Evolutionary conservation across 1,284 basidiomycete species (phyloP).

Genomic region (Cutaneotrichosporon daszewskae): DNA sequence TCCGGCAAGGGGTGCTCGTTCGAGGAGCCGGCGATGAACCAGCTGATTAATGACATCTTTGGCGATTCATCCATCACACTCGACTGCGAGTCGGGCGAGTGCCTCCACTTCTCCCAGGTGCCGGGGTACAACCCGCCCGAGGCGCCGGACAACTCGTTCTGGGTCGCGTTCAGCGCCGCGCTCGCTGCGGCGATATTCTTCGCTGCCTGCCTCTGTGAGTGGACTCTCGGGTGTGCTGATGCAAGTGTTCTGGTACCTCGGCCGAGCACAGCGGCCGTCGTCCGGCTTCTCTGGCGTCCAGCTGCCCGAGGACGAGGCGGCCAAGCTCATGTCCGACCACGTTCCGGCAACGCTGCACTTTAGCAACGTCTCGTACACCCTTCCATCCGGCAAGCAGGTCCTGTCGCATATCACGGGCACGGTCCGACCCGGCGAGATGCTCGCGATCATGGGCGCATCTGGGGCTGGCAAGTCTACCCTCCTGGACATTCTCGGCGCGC

Average conservation of each 20-base stretch:
- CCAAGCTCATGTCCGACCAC: conserved; percentile 85
- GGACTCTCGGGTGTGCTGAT: neutral
- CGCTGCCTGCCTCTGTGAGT: conserved; percentile 46
- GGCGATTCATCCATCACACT: conserved; percentile 86
- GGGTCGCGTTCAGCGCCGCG: conserved; percentile 77
- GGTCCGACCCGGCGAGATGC: conserved; percentile 77
- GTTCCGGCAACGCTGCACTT: conserved; percentile 89
- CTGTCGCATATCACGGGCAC: conserved; percentile 74
- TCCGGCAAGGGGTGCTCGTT: conserved; percentile 71
- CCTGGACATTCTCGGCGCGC: conserved; percentile 88
- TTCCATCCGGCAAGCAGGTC: conserved; percentile 60
- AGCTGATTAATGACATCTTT: conserved; percentile 86
- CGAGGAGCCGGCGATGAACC: conserved; percentile 93
- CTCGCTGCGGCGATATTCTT: conserved; percentile 61
- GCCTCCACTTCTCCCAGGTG: conserved; percentile 86
- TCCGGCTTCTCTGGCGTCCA: conserved; percentile 68
- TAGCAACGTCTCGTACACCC: conserved; percentile 71
- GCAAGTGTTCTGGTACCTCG: conserved; percentile 80
- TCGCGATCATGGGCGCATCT: conserved; percentile 93
- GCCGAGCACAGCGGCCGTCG: conserved; percentile 59
- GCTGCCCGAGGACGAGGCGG: conserved; percentile 71
- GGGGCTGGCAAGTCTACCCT: conserved; percentile 96
- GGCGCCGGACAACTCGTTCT: conserved; percentile 70
- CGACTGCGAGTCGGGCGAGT: conserved; percentile 83
- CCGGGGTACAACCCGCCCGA: conserved; percentile 81